Conservation (phyloP, 371 early-diverging fungal genomes). For the Mortierella sp. region DNA sequence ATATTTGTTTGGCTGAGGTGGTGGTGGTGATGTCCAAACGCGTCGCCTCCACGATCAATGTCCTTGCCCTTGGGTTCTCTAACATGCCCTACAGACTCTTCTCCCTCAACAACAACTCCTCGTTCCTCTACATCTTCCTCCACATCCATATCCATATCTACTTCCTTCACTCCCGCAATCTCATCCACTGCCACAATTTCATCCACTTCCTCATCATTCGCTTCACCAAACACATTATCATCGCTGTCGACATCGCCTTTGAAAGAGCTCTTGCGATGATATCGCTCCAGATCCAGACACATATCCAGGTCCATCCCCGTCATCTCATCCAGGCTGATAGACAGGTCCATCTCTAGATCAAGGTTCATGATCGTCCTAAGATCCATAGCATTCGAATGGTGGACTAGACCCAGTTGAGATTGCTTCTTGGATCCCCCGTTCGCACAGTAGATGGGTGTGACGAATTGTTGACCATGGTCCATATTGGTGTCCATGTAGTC, state of each 20-base stretch:
- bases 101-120: neutral
- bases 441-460: constrained; percentile 16
- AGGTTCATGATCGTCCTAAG: constrained; percentile 53
- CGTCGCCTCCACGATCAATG: constrained; percentile 27
- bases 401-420: constrained; percentile 43
- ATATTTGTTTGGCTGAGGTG: neutral
- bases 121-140: neutral
- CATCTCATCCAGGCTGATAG: constrained; percentile 24
- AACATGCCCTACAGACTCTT: neutral
- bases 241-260: neutral
- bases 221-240: neutral
- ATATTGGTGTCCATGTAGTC: constrained; percentile 29
- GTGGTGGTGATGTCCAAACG: neutral
- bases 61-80: constrained; percentile 52
- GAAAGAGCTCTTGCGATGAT: constrained; percentile 27
- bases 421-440: constrained; percentile 41
- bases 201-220: neutral
- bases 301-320: constrained; percentile 45
- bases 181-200: neutral
- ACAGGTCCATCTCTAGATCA: constrained; percentile 47
- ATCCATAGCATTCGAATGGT: constrained; percentile 42
- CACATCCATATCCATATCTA: neutral
- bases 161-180: neutral
- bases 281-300: constrained; percentile 41
- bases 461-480: constrained; percentile 23